phyloP scores from a whole-genome alignment of 345 rosid species.

The Lepidium didymum region DNA sequence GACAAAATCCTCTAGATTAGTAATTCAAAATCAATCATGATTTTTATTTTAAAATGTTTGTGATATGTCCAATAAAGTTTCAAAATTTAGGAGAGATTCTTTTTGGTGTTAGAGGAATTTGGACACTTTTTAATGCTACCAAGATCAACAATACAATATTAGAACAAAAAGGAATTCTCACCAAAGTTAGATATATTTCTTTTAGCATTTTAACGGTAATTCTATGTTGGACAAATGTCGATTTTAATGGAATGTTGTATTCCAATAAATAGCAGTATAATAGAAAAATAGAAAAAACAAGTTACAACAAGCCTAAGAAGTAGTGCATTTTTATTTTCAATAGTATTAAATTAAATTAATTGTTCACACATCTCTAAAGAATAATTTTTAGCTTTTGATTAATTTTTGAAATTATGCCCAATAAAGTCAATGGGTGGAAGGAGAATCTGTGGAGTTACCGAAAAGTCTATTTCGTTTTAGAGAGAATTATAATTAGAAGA shows the following conservation, averaged over 20 bases:
- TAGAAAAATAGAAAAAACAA: not conserved
- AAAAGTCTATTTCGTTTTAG: not conserved
- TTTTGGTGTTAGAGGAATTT: not conserved
- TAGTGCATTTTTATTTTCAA: conserved; percentile 5
- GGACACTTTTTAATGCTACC: not conserved
- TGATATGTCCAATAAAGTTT: not conserved
- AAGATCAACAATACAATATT: not conserved
- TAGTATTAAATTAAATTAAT: conserved; percentile 4
- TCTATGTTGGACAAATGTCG: not conserved
- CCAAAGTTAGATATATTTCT: not conserved
- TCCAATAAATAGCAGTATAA: not conserved
- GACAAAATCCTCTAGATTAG: no score
- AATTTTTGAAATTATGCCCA: conserved; percentile 18
- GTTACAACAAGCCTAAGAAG: conserved; percentile 1
- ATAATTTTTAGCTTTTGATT: not conserved
- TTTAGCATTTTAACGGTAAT: not conserved
- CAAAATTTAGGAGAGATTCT: not conserved
- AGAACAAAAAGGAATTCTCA: not conserved
- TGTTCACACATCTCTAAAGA: conserved; percentile 20
- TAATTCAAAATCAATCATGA: not conserved
- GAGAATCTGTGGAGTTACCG: not conserved
- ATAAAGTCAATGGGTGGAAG: conserved; percentile 20
- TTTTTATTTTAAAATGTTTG: not conserved
- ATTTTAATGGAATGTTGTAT: not conserved
- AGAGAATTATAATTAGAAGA: not conserved